phyloP scores from a whole-genome alignment of 2,329 filamentous ascomycete species.

The Trichoderma sp. region DNA sequence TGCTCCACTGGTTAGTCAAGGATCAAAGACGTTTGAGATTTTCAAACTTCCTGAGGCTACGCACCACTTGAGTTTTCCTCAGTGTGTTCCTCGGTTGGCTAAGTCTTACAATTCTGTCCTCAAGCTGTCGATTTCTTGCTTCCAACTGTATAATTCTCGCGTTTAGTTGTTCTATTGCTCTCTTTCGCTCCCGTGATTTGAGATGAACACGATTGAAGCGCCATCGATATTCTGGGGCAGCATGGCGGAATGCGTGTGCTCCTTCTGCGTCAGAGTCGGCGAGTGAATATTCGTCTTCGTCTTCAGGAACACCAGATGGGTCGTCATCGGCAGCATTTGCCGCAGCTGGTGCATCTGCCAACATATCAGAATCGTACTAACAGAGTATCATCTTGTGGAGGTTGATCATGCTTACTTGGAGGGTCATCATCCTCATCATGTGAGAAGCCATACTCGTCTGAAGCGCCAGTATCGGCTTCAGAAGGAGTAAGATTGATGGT shows the following conservation, averaged over 20 bases:
- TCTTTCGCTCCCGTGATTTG: conserved; percentile 8
- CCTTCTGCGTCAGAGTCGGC: conserved; percentile 11
- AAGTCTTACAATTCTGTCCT: not conserved
- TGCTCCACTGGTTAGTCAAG: not conserved
- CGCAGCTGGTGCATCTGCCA: not conserved
- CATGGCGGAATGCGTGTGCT: not conserved
- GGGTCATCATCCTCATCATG: not conserved
- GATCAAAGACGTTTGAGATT: not conserved
- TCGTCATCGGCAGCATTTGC: not conserved
- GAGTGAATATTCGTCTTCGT: not conserved
- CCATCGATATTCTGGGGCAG: not conserved
- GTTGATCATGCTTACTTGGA: not conserved
- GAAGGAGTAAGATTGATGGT: conserved; percentile 15
- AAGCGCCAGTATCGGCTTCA: not conserved
- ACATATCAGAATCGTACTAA: not conserved
- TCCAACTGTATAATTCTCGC: not conserved
- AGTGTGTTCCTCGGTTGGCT: not conserved
- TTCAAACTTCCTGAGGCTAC: not conserved
- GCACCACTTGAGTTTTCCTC: not conserved
- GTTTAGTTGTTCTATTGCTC: not conserved
- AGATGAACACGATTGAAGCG: not conserved
- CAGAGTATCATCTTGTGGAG: not conserved
- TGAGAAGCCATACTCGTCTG: not conserved
- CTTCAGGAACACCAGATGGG: not conserved
- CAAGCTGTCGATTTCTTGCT: not conserved